phyloP scores from a whole-genome alignment of 495 filamentous ascomycete genomes.

The Aspergillus campestris region DNA sequence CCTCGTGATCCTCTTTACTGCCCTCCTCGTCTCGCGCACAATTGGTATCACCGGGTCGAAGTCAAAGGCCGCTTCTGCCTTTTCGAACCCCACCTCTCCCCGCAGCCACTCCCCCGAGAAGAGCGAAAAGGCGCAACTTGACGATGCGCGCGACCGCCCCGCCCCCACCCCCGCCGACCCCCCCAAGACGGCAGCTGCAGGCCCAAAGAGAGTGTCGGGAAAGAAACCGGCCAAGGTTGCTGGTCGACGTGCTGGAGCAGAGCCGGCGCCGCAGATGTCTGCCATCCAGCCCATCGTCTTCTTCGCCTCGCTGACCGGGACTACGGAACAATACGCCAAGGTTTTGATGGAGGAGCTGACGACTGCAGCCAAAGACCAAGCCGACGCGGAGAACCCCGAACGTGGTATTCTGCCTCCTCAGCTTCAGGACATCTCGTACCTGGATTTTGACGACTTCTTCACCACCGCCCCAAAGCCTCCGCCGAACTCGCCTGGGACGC shows the following conservation, averaged over 20 bases:
- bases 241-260: constrained; percentile 12
- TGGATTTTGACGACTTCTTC: constrained; percentile 90
- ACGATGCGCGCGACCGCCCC: neutral
- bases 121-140: constrained; percentile 1
- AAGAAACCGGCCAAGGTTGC: constrained; percentile 26
- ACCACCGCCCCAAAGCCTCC: constrained; percentile 46
- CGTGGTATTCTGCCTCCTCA: constrained; percentile 46
- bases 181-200: constrained; percentile 12
- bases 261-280: constrained; percentile 12
- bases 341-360: constrained; percentile 46
- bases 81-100: constrained; percentile 29
- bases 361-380: constrained; percentile 20
- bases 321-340: constrained; percentile 61
- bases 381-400: constrained; percentile 22
- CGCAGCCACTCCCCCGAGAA: constrained; percentile 25
- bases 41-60: constrained; percentile 18
- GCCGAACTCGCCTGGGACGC: constrained; percentile 40
- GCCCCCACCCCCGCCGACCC: constrained; percentile 3
- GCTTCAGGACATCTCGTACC: constrained; percentile 71
- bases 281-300: constrained; percentile 73
- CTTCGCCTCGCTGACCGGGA: constrained; percentile 76
- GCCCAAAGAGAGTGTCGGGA: constrained; percentile 34
- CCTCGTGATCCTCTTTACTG: constrained; percentile 19
- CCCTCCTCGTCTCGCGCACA: constrained; percentile 18
- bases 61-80: constrained; percentile 20